phyloP scores from a whole-genome alignment of 345 rosid genomes.

The Eutrema heterophyllum region DNA sequence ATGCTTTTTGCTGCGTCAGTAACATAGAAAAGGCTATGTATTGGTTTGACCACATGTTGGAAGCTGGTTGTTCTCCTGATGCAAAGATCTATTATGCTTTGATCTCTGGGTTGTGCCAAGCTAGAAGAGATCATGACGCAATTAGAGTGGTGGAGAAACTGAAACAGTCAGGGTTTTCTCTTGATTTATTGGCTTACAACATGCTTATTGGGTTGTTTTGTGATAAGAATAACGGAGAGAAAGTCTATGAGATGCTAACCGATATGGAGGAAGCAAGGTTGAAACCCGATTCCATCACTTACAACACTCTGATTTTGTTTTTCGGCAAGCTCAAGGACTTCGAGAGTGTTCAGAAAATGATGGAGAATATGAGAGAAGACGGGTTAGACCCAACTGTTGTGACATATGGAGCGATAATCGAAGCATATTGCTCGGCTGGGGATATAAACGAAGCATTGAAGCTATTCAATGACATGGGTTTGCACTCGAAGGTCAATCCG shows the following conservation, averaged over 20 bases:
- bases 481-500: conserved; percentile 43
- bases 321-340: conserved; percentile 44
- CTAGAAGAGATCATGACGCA: conserved; percentile 61
- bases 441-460: conserved; percentile 57
- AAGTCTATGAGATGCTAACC: conserved; percentile 49
- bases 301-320: conserved; percentile 57
- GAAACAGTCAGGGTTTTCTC: conserved; percentile 55
- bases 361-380: conserved; percentile 49
- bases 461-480: conserved; percentile 47
- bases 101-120: conserved; percentile 60
- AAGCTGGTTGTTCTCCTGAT: conserved; percentile 50
- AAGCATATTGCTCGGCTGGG: conserved; percentile 54
- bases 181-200: conserved; percentile 64
- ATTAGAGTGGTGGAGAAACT: conserved; percentile 33
- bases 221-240: conserved; percentile 44
- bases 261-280: conserved; percentile 59
- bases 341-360: conserved; percentile 32
- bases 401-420: conserved; percentile 57
- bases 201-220: conserved; percentile 53
- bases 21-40: conserved; percentile 58
- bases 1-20: conserved; percentile 55
- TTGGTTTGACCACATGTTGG: conserved; percentile 46
- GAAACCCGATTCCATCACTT: conserved; percentile 55
- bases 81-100: conserved; percentile 53
- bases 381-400: conserved; percentile 51